Evolutionary conservation across 2,329 filamentous ascomycete species (phyloP).

Genomic region (Xylariaceae sp.): DNA sequence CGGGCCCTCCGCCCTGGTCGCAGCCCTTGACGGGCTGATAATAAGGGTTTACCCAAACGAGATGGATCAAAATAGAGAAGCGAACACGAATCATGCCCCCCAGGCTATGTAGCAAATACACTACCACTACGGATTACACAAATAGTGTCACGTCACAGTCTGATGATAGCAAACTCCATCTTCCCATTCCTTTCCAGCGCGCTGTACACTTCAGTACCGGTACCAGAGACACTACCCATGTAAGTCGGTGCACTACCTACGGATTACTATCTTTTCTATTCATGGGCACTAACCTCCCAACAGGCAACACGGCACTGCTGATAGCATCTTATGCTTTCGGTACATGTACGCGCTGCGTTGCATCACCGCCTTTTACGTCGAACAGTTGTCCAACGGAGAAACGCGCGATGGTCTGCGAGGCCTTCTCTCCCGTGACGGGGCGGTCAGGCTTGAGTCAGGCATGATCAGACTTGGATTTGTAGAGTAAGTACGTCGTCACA

Average conservation of each 20-base stretch:
- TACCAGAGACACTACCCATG: not conserved
- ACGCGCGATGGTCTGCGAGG: not conserved
- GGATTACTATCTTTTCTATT: not conserved
- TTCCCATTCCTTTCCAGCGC: slow-evolving; percentile 9
- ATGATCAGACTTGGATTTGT: not conserved
- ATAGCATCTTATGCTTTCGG: not conserved
- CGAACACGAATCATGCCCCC: slow-evolving; percentile 18
- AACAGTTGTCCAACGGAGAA: not conserved
- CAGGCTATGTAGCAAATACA: slow-evolving; percentile 1
- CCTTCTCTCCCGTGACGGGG: not conserved
- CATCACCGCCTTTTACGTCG: not conserved
- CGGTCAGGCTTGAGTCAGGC: slow-evolving; percentile 2
- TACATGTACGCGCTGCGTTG: not conserved
- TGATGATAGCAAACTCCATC: slow-evolving; percentile 11
- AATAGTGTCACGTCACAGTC: slow-evolving; percentile 8
- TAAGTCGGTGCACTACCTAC: not conserved
- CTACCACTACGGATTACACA: not conserved
- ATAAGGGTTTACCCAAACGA: slow-evolving; percentile 1
- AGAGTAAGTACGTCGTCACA: slow-evolving; percentile 11
- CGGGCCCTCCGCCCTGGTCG: slow-evolving; percentile 1
- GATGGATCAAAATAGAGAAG: slow-evolving; percentile 11
- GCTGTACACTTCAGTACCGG: not conserved
- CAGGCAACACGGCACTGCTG: not conserved
- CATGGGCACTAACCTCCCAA: not conserved
- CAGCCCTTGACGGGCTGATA: slow-evolving; percentile 1